Conservation (phyloP, 1,284 basidiomycete genomes). For the Tilletia setariae region DNA sequence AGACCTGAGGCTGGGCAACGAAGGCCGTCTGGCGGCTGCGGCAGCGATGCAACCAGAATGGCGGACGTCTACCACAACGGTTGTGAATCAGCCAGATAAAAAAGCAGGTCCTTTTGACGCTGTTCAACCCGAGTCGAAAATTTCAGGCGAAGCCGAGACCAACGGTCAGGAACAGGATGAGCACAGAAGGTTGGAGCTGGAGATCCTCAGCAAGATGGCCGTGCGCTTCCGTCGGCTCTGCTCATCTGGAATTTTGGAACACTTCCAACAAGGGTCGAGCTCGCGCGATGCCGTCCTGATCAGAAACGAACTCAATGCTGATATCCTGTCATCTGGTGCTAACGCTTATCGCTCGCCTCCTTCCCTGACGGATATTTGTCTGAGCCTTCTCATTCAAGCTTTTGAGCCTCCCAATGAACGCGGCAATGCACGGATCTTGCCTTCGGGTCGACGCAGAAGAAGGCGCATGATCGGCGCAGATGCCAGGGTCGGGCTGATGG, state of each 20-base stretch:
- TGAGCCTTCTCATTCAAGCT: not conserved
- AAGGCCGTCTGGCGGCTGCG: not conserved
- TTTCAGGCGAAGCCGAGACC: not conserved
- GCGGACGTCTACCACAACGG: not conserved
- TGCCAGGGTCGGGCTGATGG: not conserved
- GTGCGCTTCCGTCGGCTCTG: not conserved
- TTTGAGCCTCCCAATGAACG: not conserved
- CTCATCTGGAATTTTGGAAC: not conserved
- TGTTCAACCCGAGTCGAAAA: no score
- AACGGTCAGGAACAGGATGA: not conserved
- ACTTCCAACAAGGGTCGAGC: not conserved
- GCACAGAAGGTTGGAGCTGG: not conserved
- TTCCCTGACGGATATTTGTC: not conserved
- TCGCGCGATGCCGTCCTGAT: not conserved
- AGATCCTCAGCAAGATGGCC: not conserved
- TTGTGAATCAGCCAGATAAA: not conserved
- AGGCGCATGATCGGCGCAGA: not conserved
- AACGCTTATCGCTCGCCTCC: not conserved
- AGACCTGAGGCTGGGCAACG: not conserved
- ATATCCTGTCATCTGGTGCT: not conserved
- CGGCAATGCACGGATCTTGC: no score
- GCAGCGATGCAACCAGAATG: not conserved
- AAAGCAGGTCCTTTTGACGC: no score
- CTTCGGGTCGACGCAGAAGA: not conserved
- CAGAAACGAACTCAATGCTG: not conserved